phyloP scores from a whole-genome alignment of 306 rosid species.

The Quercus wislizeni region DNA sequence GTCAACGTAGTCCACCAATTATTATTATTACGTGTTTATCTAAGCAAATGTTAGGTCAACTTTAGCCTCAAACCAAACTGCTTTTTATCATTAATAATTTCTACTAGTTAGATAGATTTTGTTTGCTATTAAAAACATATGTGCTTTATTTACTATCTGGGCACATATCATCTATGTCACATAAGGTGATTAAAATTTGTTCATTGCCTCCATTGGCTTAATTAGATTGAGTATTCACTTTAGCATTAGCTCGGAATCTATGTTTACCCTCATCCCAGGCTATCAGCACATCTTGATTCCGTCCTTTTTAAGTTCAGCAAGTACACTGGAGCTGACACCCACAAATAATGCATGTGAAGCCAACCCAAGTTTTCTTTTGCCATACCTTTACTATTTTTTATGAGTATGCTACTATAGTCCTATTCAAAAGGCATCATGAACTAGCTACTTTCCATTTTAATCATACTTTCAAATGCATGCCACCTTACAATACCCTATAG shows the following conservation, averaged over 20 bases:
- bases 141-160: too few relatives aligned
- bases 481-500: conserved; percentile 47
- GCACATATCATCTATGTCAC: too few relatives aligned
- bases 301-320: conserved; percentile 11
- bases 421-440: conserved; percentile 13
- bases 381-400: neutral
- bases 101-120: neutral
- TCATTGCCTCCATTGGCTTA: too few relatives aligned
- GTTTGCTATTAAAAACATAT: neutral
- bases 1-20: neutral
- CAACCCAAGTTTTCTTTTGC: conserved; percentile 4
- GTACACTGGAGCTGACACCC: conserved; percentile 24
- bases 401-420: conserved; percentile 2
- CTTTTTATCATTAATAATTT: neutral
- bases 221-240: too few relatives aligned
- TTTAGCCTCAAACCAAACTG: neutral
- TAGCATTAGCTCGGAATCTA: too few relatives aligned
- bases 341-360: conserved; percentile 16
- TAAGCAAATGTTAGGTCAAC: neutral
- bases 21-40: neutral
- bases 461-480: conserved; percentile 24
- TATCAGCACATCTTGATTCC: neutral
- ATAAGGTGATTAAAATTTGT: too few relatives aligned
- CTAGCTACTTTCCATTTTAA: conserved; percentile 16
- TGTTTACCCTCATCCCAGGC: too few relatives aligned